Evolutionary conservation across 106 monocot species (phyloP).

Genomic region (Dendrobium chrysotoxum): DNA sequence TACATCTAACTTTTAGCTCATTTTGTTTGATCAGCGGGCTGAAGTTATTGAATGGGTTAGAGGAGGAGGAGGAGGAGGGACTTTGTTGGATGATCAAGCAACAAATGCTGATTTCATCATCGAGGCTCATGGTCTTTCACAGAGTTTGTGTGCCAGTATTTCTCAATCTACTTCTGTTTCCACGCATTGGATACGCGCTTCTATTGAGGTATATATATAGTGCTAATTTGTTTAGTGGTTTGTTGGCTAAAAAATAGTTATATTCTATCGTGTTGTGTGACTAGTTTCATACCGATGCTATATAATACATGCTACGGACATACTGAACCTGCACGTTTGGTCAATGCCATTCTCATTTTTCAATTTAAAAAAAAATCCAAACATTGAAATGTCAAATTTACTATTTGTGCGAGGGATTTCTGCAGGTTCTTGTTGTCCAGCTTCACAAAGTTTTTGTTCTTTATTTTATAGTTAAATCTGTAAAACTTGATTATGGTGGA

Average conservation of each 20-base stretch:
- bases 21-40: slow-evolving; percentile 43
- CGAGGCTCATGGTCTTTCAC: slow-evolving; percentile 52
- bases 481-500: background rate
- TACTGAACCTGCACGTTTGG: background rate
- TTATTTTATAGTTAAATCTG: background rate
- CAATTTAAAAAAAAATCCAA: background rate
- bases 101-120: slow-evolving; percentile 52
- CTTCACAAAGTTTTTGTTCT: background rate
- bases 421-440: background rate
- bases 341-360: background rate
- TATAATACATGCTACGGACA: background rate
- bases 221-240: background rate
- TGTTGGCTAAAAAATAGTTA: background rate
- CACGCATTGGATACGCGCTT: slow-evolving; percentile 87
- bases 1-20: background rate
- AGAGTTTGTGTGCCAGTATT: slow-evolving; percentile 7
- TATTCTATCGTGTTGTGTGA: background rate
- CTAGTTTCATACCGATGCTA: background rate
- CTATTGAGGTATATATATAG: slow-evolving; percentile 59
- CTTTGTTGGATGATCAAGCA: slow-evolving; percentile 33
- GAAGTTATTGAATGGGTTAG: slow-evolving; percentile 81
- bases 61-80: slow-evolving; percentile 84
- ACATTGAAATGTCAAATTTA: background rate
- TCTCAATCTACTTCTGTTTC: slow-evolving; percentile 46
- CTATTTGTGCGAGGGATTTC: background rate